Percentiles rank a stretch among this genome's conserved stretches.
Evolutionary conservation across 257 asterid genomes (phyloP).

Genomic region (Nicotiana noctiflora): DNA sequence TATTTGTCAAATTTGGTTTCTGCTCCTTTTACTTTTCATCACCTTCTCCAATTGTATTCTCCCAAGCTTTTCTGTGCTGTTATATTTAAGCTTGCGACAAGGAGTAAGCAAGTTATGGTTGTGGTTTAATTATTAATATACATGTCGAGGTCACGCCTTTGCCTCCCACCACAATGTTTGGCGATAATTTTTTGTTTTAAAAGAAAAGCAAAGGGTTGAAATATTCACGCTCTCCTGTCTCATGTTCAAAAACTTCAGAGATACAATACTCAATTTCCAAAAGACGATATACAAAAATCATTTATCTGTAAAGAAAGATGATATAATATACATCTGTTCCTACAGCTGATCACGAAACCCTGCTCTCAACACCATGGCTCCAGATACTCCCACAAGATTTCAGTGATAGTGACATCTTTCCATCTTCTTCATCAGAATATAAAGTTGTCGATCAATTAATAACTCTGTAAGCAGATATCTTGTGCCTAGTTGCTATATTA

Average conservation of each 20-base stretch:
- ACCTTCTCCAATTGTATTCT: too few species aligned
- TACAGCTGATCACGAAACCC: not conserved
- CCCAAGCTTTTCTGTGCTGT: too few species aligned
- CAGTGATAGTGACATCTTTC: not conserved
- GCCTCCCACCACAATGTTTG: too few species aligned
- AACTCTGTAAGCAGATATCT: too few species aligned
- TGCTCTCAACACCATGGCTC: not conserved
- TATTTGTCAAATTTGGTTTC: too few species aligned
- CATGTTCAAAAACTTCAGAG: not conserved
- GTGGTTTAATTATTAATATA: too few species aligned
- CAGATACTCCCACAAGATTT: not conserved
- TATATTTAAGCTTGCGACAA: too few species aligned
- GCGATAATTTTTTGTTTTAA: too few species aligned
- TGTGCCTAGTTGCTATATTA: not conserved
- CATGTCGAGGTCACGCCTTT: too few species aligned
- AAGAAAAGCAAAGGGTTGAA: not conserved
- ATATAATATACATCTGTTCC: not conserved
- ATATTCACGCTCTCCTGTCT: not conserved
- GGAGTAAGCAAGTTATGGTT: too few species aligned
- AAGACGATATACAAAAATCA: not conserved
- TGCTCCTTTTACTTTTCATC: too few species aligned
- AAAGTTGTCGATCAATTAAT: not conserved
- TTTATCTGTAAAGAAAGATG: not conserved
- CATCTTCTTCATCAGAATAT: not conserved
- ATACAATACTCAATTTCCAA: not conserved